Percentiles rank a stretch among this genome's conserved stretches.
phyloP scores from a whole-genome alignment of 2,329 filamentous ascomycete species.

The Pseudogymnoascus sp. region DNA sequence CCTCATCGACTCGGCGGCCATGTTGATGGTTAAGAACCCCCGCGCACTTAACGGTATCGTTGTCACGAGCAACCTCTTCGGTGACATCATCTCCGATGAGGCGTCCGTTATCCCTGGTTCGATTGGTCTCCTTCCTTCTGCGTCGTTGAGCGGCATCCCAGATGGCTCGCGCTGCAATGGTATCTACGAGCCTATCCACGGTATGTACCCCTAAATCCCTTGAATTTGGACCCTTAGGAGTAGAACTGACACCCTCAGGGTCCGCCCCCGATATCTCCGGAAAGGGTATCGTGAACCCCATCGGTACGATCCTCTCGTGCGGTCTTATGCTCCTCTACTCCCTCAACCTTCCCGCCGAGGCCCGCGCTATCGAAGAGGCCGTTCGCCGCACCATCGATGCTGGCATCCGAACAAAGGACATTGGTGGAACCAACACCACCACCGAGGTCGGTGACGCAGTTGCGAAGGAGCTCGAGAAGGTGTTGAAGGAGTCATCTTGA shows the following conservation, averaged over 20 bases:
- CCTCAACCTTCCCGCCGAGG: conserved; percentile 69
- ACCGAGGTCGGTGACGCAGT: conserved; percentile 77
- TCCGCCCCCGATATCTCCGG: conserved; percentile 92
- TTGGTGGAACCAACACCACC: conserved; percentile 70
- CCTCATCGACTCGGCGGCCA: conserved; percentile 91
- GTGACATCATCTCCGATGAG: conserved; percentile 94
- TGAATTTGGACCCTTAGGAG: background rate
- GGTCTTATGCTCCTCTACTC: conserved; percentile 97
- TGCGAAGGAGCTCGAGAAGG: conserved; percentile 62
- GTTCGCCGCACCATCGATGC: conserved; percentile 73
- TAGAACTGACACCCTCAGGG: conserved; percentile 39
- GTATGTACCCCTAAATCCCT: conserved; percentile 38
- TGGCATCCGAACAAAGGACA: conserved; percentile 73
- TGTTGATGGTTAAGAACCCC: conserved; percentile 96
- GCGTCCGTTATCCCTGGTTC: conserved; percentile 89
- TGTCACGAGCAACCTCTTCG: conserved; percentile 89
- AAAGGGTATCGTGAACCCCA: conserved; percentile 83
- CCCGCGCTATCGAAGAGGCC: conserved; percentile 71
- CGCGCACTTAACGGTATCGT: conserved; percentile 80
- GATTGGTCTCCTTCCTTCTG: conserved; percentile 80
- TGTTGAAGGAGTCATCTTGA: conserved; percentile 39
- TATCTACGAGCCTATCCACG: conserved; percentile 97
- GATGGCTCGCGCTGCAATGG: conserved; percentile 80
- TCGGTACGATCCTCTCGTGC: conserved; percentile 84
- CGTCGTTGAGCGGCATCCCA: conserved; percentile 77